Base-by-base conservation (phyloP, 106 monocot genomes). In the Allium sativum region DNA sequence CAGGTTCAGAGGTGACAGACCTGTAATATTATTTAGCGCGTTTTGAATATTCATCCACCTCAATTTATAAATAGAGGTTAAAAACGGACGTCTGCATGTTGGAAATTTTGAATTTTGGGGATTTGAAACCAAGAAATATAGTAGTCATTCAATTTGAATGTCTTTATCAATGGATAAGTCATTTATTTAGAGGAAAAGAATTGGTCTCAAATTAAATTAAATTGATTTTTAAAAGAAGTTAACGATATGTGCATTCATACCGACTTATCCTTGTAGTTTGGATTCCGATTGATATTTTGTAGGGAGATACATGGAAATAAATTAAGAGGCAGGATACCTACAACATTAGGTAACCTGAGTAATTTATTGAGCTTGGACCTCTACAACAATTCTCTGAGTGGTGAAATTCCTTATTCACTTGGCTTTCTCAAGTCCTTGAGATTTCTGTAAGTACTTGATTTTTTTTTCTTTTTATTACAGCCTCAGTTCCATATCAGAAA, bases 281-380 rank as follows among this genome's bases (percentile, higher is more conserved):
- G 31, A 31, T 3, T 31, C 31, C 31, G 31, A 31, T 31, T 31
- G 5, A 31, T 31, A 31, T 43, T 42, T 50, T 53, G 45, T 50
- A 79, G 78, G 79, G 44, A 65, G 55, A 18, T 79, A 7, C 52
- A n/a, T 44, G 16, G 21, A n/a, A 79, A 79, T 40, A 79, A 70
- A 43, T 65, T 79, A 21, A 51, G 53, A 17, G 79, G 74, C 11
- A 0, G 0, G 0, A 80, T 80, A 68, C 80, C 80, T 10, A 3
- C 61, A 45, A 12, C 50, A 12, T 44, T 75, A 14, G 63, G 80
- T 7, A 71, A 62, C 44, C 61, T 80, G 48, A 75, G 55, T 15
- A 80, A 52, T 21, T 55, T 80, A 14, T 55, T 71, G 61, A 71
- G 44, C 48, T 80, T 80, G 80, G 74, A 80, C 48, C 70, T 80